phyloP scores from a whole-genome alignment of 768 basidiomycete species.

The Xerocomellus amylosporus region DNA sequence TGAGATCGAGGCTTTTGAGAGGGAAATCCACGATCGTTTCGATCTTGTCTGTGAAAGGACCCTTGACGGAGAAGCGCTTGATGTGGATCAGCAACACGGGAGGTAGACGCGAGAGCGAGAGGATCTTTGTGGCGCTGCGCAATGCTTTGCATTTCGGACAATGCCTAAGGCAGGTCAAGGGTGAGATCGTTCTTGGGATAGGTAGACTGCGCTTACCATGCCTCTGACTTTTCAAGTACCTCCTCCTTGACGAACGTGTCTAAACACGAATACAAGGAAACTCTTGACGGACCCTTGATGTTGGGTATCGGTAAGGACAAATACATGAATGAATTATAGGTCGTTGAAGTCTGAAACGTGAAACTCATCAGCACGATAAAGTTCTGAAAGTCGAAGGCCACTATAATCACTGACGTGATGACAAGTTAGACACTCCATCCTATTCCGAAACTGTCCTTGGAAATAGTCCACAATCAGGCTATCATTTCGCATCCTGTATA shows the following conservation, averaged over 20 bases:
- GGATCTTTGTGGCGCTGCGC: constrained; percentile 79
- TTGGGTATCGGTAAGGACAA: constrained; percentile 86
- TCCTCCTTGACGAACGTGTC: constrained; percentile 90
- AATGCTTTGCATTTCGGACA: constrained; percentile 92
- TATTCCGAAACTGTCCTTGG: constrained; percentile 94
- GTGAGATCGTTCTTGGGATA: background rate
- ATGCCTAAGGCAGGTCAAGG: constrained; percentile 55
- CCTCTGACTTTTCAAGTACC: constrained; percentile 87
- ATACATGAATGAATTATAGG: constrained; percentile 96
- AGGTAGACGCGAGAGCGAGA: constrained; percentile 89
- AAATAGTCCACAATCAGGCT: constrained; percentile 95
- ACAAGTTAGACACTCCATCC: constrained; percentile 87
- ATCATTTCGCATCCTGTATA: constrained; percentile 87
- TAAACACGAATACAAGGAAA: constrained; percentile 76
- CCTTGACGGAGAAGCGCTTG: constrained; percentile 89
- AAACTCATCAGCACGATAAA: constrained; percentile 10
- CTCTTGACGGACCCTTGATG: constrained; percentile 51
- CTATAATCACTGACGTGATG: constrained; percentile 57
- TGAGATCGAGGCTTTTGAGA: constrained; percentile 54
- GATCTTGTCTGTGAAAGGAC: constrained; percentile 92
- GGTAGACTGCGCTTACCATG: constrained; percentile 60
- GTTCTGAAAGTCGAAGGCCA: background rate
- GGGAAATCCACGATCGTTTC: constrained; percentile 96
- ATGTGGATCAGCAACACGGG: constrained; percentile 90
- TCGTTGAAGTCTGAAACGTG: constrained; percentile 80